These are phyloP conservation scores for Helichrysum umbraculigerum DNA, from an alignment of 129 eudicot genomes.

Conservation along the genomic window DNA sequence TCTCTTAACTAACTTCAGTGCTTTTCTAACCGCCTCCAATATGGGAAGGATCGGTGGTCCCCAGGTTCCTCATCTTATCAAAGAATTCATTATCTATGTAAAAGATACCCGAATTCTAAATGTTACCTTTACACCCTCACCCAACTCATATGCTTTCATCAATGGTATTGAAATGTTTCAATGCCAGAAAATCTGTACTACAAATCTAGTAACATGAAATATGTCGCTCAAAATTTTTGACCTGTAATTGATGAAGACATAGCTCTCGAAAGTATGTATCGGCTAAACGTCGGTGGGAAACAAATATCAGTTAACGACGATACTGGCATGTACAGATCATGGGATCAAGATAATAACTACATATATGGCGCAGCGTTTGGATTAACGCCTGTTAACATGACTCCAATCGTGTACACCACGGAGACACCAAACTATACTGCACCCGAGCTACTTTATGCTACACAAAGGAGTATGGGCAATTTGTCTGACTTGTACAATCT, in stretches of 20 bases:
- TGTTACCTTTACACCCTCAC: constrained; percentile 45
- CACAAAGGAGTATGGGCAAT: constrained; percentile 41
- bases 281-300: constrained; percentile 47
- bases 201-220: background rate
- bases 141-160: constrained; percentile 47
- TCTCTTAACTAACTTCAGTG: constrained; percentile 51
- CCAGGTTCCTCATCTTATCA: constrained; percentile 14
- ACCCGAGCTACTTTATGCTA: constrained; percentile 45
- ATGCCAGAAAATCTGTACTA: constrained; percentile 33
- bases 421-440: constrained; percentile 42
- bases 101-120: constrained; percentile 26
- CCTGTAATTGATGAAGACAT: constrained; percentile 13
- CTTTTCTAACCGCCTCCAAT: constrained; percentile 34
- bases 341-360: constrained; percentile 40
- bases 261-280: constrained; percentile 38
- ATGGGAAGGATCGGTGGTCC: background rate
- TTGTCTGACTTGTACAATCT: constrained; percentile 21
- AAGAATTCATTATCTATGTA: constrained; percentile 41
- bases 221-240: constrained; percentile 8
- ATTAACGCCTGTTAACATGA: constrained; percentile 8
- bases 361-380: constrained; percentile 23
- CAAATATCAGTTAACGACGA: constrained; percentile 12
- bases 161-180: constrained; percentile 58
- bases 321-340: constrained; percentile 42
- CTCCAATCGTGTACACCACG: constrained; percentile 25